phyloP scores from a whole-genome alignment of 495 filamentous ascomycete genomes.

The Schizothecium vesticola region DNA sequence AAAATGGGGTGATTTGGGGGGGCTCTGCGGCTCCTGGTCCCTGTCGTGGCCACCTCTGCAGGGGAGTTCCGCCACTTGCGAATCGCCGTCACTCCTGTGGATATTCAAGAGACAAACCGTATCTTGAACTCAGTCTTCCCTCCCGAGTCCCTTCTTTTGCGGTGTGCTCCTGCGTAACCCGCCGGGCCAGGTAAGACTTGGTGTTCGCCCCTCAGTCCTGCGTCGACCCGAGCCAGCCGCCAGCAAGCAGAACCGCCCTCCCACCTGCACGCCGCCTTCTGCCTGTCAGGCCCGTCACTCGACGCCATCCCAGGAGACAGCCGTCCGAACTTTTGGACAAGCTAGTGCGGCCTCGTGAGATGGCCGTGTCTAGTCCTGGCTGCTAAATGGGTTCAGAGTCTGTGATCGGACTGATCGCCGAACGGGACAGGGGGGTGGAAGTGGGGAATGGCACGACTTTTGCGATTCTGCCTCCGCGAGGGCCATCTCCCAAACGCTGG shows the following conservation, averaged over 20 bases:
- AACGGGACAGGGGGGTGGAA: conserved; percentile 16
- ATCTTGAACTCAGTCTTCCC: neutral
- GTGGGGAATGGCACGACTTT: conserved; percentile 40
- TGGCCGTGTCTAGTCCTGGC: conserved; percentile 4
- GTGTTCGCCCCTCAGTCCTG: neutral
- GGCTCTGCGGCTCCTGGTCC: conserved; percentile 11
- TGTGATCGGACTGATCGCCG: conserved; percentile 24
- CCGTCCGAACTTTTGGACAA: conserved; percentile 12
- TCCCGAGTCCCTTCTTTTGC: neutral
- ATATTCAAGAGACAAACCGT: neutral
- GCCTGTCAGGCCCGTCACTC: neutral
- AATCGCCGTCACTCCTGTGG: neutral
- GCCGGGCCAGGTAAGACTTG: neutral
- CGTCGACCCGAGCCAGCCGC: neutral
- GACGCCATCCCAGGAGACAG: neutral
- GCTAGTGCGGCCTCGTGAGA: conserved; percentile 2
- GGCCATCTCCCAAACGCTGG: conserved; percentile 8
- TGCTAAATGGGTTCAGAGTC: conserved; percentile 4
- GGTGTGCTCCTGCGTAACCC: neutral
- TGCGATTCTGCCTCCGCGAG: neutral
- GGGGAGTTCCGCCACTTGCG: conserved; percentile 4
- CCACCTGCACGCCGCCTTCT: neutral
- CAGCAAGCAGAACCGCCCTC: neutral
- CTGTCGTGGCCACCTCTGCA: neutral
- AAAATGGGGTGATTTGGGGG: neutral